These are phyloP conservation scores for Paecilomyces variotii DNA, from an alignment of 2,329 filamentous ascomycete genomes.

Conservation along the genomic window DNA sequence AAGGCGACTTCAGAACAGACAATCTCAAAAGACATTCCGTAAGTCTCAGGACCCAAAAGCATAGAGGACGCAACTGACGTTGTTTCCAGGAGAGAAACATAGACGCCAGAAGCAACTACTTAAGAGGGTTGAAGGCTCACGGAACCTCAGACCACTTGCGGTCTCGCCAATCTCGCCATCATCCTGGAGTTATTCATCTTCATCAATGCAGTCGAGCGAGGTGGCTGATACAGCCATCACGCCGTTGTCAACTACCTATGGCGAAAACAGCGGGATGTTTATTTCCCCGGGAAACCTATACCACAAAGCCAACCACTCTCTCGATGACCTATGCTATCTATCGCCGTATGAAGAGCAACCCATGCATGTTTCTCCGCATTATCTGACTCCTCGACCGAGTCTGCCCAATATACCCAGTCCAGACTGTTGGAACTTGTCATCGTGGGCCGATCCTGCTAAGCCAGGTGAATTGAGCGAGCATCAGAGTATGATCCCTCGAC, in stretches of 20 bases:
- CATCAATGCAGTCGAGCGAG: neutral
- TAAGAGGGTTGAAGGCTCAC: neutral
- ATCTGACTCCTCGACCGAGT: neutral
- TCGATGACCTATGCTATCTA: neutral
- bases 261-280: neutral
- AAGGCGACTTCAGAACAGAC: conserved; percentile 11
- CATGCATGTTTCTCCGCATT: neutral
- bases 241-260: neutral
- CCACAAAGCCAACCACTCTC: neutral
- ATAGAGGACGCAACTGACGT: neutral
- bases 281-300: neutral
- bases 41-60: neutral
- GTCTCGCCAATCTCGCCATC: neutral
- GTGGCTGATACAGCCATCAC: neutral
- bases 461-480: no score
- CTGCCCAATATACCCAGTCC: neutral
- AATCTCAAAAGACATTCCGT: conserved; percentile 6
- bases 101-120: neutral
- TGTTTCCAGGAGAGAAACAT: neutral
- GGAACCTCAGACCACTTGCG: neutral
- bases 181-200: neutral
- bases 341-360: neutral
- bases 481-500: neutral
- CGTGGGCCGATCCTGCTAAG: neutral
- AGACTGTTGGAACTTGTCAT: neutral